Base-by-base conservation (phyloP, 345 rosid genomes). In the Atalantia buxifolia region DNA sequence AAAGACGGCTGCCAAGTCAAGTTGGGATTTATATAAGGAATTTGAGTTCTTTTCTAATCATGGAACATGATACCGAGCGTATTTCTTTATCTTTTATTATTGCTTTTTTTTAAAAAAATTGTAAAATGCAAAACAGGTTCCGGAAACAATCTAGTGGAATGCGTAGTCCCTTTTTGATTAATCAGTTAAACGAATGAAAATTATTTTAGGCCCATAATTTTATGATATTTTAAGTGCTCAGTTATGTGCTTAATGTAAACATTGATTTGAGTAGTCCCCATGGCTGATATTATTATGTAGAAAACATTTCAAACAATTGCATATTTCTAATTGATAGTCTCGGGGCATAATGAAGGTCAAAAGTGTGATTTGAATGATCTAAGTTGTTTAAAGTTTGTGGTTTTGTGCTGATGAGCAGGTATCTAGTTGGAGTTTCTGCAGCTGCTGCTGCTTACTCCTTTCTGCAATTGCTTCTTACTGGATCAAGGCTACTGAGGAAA, bases 401-500 rank as follows among this genome's bases (percentile, higher is more conserved):
- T n/a, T 83, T 24, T 56, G 38, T 42, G 55, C 16, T 76, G 40
- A 65, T 76, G 33, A 61, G 59, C 78, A 93, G 99, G 90, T 95
- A 89, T 87, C 76, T 95, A 77, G 92, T 89, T 16, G 97, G 89
- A 69, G 91, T 89, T 45, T 87, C 92, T 24, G 85, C 83, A 19
- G 91, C 86, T 22, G 90, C 88, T 4, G 85, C 87, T 9, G 86
- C 85, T 55, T 88, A 93, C 82, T 91, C 92, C 1, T 81, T 88
- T 70, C 68, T 92, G 79, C 98, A 92, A 74, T 82, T 89, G 64
- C 84, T 90, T 16, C 69, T 90, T n/a, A 81, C 84, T 73, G 69
- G 75, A 62, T 76, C 88, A 60, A 89, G 92, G 78, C 79, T 95
- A 60, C 77, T 90, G 64, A 84, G 76, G 53, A 86, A 87, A 69